phyloP scores from a whole-genome alignment of 2,329 filamentous ascomycete species.

The Fusarium foetens region DNA sequence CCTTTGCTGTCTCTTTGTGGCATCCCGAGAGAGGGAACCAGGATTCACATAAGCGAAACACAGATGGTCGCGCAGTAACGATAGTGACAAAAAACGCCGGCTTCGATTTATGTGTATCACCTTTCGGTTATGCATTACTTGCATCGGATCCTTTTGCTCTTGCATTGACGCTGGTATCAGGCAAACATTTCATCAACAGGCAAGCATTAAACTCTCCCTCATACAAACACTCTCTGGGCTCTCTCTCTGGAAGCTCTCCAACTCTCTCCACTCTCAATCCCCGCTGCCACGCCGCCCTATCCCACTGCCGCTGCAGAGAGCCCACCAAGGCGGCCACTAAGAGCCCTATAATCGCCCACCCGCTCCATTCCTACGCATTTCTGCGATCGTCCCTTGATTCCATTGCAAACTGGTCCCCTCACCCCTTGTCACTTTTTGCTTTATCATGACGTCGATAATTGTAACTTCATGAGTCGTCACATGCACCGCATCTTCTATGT shows the following conservation, averaged over 20 bases:
- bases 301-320: conserved; percentile 15
- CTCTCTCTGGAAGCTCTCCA: neutral
- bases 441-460: conserved; percentile 26
- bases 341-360: conserved; percentile 38
- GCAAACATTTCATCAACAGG: neutral
- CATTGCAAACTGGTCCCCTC: conserved; percentile 9
- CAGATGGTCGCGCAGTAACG: conserved; percentile 13
- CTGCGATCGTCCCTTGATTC: conserved; percentile 32
- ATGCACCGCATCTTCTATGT: conserved; percentile 13
- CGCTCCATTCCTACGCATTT: conserved; percentile 36
- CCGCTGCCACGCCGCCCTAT: conserved; percentile 23
- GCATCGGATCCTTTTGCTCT: conserved; percentile 1
- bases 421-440: conserved; percentile 8
- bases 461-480: conserved; percentile 7
- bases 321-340: conserved; percentile 37
- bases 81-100: neutral
- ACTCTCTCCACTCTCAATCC: conserved; percentile 18
- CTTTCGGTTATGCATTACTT: neutral
- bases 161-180: neutral
- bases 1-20: conserved; percentile 26
- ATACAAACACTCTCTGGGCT: neutral
- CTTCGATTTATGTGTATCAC: conserved; percentile 9
- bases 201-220: neutral
- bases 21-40: conserved; percentile 31
- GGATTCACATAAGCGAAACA: conserved; percentile 27